Evolutionary conservation across 495 filamentous ascomycete genomes (phyloP).

Genomic region (Lichina pygmaea): DNA sequence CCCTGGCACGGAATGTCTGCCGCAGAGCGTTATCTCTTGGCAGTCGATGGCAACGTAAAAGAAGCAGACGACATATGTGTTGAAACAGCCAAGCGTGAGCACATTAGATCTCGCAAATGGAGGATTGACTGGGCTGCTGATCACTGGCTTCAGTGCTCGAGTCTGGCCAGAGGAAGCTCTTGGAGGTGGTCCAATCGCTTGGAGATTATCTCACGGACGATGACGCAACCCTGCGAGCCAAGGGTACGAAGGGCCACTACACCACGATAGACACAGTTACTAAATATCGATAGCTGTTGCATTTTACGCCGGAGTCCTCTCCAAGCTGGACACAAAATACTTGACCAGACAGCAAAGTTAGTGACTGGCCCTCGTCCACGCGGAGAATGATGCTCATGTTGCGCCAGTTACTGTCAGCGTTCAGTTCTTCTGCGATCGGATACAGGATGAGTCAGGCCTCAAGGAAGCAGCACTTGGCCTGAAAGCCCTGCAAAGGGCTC

Average conservation of each 20-base stretch:
- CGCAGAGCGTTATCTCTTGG: conserved; percentile 1
- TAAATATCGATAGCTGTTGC: conserved; percentile 19
- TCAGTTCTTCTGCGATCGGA: conserved; percentile 31
- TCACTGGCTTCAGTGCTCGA: conserved; percentile 22
- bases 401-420: conserved; percentile 21
- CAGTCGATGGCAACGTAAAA: not conserved
- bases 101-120: not conserved
- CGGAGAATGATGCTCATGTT: not conserved
- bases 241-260: conserved; percentile 9
- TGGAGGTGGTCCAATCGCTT: conserved; percentile 39
- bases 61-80: conserved; percentile 1
- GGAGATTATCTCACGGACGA: conserved; percentile 48
- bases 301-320: conserved; percentile 39
- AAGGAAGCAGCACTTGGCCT: conserved; percentile 1
- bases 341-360: conserved; percentile 37
- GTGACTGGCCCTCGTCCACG: not conserved
- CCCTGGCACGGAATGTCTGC: conserved; percentile 1
- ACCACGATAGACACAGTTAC: not conserved
- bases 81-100: conserved; percentile 2
- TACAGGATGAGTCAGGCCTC: conserved; percentile 21
- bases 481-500: not conserved
- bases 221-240: conserved; percentile 31
- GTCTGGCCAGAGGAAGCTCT: conserved; percentile 30
- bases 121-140: not conserved
- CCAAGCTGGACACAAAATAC: conserved; percentile 24